Conservation (phyloP, 371 early-diverging fungal species). For the Dichotomocladium elegans region DNA sequence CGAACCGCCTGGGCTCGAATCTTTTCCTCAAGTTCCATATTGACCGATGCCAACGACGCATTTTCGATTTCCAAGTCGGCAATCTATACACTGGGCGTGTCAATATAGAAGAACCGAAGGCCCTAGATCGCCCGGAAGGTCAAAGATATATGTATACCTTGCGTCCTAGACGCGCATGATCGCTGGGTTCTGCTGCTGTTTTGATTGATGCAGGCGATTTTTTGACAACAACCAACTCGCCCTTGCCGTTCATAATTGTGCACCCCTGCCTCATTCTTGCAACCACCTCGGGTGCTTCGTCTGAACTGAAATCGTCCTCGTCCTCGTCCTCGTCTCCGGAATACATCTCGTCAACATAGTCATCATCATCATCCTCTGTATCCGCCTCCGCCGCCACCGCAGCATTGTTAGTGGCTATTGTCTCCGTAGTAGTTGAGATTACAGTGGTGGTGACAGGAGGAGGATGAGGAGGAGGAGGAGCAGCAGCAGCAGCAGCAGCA, state of each 20-base stretch:
- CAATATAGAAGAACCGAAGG: no score
- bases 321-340: conserved; percentile 19
- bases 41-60: conserved; percentile 32
- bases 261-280: conserved; percentile 35
- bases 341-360: no score
- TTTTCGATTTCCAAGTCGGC: conserved; percentile 52
- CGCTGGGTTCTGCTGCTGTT: not conserved
- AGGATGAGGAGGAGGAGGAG: not conserved
- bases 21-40: conserved; percentile 36
- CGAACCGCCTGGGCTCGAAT: conserved; percentile 35
- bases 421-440: not conserved
- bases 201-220: not conserved
- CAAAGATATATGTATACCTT: conserved; percentile 17
- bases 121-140: not conserved
- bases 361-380: conserved; percentile 2
- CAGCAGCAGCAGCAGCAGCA: not conserved
- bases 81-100: no score
- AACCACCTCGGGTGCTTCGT: conserved; percentile 4
- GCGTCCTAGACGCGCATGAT: conserved; percentile 16
- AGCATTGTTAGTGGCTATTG: not conserved
- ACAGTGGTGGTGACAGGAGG: not conserved
- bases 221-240: conserved; percentile 37
- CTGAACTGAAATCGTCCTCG: conserved; percentile 7
- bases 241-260: conserved; percentile 44
- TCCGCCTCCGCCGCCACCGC: not conserved